These are phyloP conservation scores for Colletotrichum sp. DNA, from an alignment of 2,329 filamentous ascomycete species.

Conservation along the genomic window DNA sequence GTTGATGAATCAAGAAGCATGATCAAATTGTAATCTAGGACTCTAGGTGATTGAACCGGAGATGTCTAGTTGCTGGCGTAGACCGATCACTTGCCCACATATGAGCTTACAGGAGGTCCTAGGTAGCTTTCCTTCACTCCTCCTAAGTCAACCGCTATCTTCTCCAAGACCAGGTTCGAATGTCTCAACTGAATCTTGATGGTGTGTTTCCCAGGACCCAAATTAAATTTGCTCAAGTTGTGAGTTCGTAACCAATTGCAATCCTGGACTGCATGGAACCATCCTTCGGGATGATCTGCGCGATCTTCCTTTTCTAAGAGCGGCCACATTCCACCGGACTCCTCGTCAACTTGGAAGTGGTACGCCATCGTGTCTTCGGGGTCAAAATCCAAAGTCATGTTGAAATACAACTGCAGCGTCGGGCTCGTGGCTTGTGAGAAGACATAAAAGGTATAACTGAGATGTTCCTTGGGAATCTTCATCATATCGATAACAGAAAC, in stretches of 20 bases:
- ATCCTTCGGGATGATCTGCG: conserved; percentile 50
- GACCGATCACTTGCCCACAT: not conserved
- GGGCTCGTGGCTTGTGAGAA: conserved; percentile 28
- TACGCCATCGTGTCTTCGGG: conserved; percentile 54
- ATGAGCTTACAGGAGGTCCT: conserved; percentile 34
- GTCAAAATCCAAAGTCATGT: conserved; percentile 53
- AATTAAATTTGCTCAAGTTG: conserved; percentile 23
- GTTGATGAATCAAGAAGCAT: not conserved
- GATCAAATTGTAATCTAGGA: not conserved
- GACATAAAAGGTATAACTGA: conserved; percentile 35
- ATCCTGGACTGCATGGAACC: conserved; percentile 54
- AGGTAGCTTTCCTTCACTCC: conserved; percentile 38
- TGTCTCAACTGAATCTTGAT: conserved; percentile 34
- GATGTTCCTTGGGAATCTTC: conserved; percentile 24
- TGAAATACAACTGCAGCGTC: conserved; percentile 38
- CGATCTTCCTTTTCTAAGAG: conserved; percentile 29
- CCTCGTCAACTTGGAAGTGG: conserved; percentile 51
- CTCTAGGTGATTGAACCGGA: not conserved
- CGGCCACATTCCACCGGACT: conserved; percentile 32
- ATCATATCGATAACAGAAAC: conserved; percentile 23
- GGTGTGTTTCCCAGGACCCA: conserved; percentile 30
- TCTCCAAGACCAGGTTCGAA: conserved; percentile 41
- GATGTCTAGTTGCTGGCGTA: not conserved
- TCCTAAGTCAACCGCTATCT: conserved; percentile 37
- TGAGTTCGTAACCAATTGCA: conserved; percentile 52